A percentile compares a stretch with the other conserved stretches of the same genome.
These are phyloP conservation scores for Cicer judaicum DNA, from an alignment of 306 rosid genomes.

Conservation along the genomic window DNA sequence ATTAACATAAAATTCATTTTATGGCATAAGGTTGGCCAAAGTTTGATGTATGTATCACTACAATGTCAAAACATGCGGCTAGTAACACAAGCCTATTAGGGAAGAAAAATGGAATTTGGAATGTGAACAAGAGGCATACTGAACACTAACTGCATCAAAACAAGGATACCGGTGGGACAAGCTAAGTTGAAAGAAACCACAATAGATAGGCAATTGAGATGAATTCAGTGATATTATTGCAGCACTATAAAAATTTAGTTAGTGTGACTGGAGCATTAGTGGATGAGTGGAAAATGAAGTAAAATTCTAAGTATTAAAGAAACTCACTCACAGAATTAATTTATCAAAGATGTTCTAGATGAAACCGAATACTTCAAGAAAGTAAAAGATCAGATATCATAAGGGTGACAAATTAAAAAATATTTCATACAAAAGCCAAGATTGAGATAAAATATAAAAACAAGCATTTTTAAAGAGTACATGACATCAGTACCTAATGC, in stretches of 20 bases:
- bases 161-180: conserved; percentile 8
- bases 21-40: background rate
- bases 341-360: background rate
- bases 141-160: conserved; percentile 4
- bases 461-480: conserved; percentile 27
- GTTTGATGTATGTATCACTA: conserved; percentile 28
- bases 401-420: conserved; percentile 16
- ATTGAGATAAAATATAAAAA: conserved; percentile 37
- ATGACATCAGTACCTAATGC: conserved; percentile 69
- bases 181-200: conserved; percentile 29
- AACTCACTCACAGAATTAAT: conserved; percentile 20
- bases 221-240: conserved; percentile 24
- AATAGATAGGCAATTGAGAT: conserved; percentile 26
- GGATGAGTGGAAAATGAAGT: conserved; percentile 8
- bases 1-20: conserved; percentile 4
- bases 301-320: conserved; percentile 15
- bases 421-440: conserved; percentile 29
- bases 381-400: conserved; percentile 21
- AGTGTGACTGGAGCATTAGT: conserved; percentile 18
- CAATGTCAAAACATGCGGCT: conserved; percentile 23
- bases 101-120: background rate
- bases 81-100: background rate
- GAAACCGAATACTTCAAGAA: conserved; percentile 11
- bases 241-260: conserved; percentile 7
- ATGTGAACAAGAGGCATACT: conserved; percentile 24